Evolutionary conservation across 371 early-diverging fungal species (phyloP).

Genomic region (Coelomomyces lativittatus): DNA sequence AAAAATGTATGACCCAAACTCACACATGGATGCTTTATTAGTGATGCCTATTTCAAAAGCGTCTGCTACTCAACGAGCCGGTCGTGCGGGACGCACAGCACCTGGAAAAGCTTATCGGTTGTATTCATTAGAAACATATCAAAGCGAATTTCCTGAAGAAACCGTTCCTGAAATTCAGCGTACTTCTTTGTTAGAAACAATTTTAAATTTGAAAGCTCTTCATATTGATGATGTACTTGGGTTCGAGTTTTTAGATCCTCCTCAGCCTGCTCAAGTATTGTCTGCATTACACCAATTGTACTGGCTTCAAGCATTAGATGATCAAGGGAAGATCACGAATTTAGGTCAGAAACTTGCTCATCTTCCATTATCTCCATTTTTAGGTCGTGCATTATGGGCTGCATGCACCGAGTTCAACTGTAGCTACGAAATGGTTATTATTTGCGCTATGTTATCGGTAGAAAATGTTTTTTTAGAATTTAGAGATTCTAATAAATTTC

Average conservation of each 20-base stretch:
- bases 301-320: conserved; percentile 25
- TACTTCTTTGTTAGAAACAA: conserved; percentile 18
- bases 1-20: conserved; percentile 56
- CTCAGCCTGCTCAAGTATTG: conserved; percentile 12
- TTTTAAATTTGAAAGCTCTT: conserved; percentile 25
- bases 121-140: conserved; percentile 34
- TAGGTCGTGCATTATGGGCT: conserved; percentile 21
- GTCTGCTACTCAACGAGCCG: conserved; percentile 48
- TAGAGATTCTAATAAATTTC: conserved; percentile 3
- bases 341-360: conserved; percentile 28
- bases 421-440: conserved; percentile 14
- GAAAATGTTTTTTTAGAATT: conserved; percentile 16
- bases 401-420: conserved; percentile 14
- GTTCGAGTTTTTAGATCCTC: conserved; percentile 46
- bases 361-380: conserved; percentile 29
- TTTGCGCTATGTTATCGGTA: conserved; percentile 21
- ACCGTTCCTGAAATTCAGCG: conserved; percentile 42
- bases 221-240: conserved; percentile 26
- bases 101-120: conserved; percentile 46
- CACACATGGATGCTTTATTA: conserved; percentile 55
- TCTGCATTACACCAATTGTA: conserved; percentile 21
- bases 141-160: conserved; percentile 11
- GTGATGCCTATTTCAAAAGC: conserved; percentile 56
- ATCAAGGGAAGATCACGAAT: conserved; percentile 21
- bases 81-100: conserved; percentile 41